Conservation (phyloP, 2,329 filamentous ascomycete genomes). For the Phoma herbarum region DNA sequence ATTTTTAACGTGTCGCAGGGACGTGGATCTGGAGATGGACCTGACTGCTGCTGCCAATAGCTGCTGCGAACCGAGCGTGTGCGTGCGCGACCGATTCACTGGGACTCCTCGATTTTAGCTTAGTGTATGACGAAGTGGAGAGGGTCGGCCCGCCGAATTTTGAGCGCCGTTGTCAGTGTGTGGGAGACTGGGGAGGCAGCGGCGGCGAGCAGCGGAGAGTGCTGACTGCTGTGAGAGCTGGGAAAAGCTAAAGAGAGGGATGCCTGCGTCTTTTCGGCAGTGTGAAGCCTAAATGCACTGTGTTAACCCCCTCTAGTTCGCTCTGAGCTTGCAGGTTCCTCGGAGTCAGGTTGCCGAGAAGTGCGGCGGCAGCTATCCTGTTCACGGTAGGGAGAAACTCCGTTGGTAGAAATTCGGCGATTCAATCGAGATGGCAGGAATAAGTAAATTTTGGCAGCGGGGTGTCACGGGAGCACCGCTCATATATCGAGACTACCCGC, state of each 20-base stretch:
- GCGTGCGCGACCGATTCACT: slow-evolving; percentile 35
- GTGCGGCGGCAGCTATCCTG: slow-evolving; percentile 33
- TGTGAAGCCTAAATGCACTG: slow-evolving; percentile 14
- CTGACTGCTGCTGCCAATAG: slow-evolving; percentile 1
- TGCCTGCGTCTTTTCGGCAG: slow-evolving; percentile 14
- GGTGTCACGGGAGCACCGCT: slow-evolving; percentile 38
- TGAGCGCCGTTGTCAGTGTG: slow-evolving; percentile 29
- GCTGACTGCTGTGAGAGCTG: slow-evolving; percentile 13
- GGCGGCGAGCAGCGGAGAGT: slow-evolving; percentile 9
- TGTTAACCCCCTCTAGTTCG: slow-evolving; percentile 35
- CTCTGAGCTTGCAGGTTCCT: slow-evolving; percentile 31
- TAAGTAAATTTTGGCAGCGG: slow-evolving; percentile 22
- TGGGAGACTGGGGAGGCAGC: slow-evolving; percentile 16
- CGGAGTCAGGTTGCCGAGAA: slow-evolving; percentile 38
- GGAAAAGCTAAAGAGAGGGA: slow-evolving; percentile 9
- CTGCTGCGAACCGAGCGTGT: slow-evolving; percentile 19
- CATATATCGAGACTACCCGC: slow-evolving; percentile 30
- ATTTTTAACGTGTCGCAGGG: slow-evolving; percentile 32
- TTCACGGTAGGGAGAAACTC: slow-evolving; percentile 29
- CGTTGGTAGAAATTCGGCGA: slow-evolving; percentile 10
- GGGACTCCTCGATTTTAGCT: slow-evolving; percentile 31
- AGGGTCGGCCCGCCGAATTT: slow-evolving; percentile 44
- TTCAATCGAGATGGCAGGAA: slow-evolving; percentile 9
- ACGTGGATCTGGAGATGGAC: slow-evolving; percentile 7
- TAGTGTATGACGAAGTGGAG: slow-evolving; percentile 43